Percentiles rank a stretch among this genome's conserved stretches.
Conservation (phyloP, 2,329 filamentous ascomycete species). For the Epichloe festucae region DNA sequence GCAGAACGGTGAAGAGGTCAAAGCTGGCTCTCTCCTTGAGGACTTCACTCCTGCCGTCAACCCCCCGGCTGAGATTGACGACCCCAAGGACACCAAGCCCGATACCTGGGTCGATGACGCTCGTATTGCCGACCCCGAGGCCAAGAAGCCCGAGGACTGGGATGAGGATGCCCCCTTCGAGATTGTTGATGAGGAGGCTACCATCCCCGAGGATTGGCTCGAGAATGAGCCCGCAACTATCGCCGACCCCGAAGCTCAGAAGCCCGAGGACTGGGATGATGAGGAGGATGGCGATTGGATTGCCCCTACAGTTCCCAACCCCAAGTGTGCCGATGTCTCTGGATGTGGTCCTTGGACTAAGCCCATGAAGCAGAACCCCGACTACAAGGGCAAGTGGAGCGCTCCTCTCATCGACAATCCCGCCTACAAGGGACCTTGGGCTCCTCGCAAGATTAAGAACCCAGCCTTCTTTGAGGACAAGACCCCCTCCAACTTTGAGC, state of each 20-base stretch:
- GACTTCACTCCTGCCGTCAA: conserved; percentile 92
- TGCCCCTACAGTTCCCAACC: conserved; percentile 79
- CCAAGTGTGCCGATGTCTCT: conserved; percentile 86
- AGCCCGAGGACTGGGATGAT: conserved; percentile 99
- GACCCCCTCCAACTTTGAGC: conserved; percentile 94
- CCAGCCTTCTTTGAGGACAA: conserved; percentile 96
- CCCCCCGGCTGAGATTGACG: conserved; percentile 87
- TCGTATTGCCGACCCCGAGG: conserved; percentile 82
- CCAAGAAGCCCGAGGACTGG: conserved; percentile 96
- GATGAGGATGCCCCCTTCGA: conserved; percentile 96
- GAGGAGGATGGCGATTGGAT: conserved; percentile 99
- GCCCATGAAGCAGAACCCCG: conserved; percentile 88
- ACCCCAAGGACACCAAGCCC: conserved; percentile 86
- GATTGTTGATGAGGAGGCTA: conserved; percentile 86
- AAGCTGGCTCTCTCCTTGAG: conserved; percentile 83
- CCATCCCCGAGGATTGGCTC: conserved; percentile 90
- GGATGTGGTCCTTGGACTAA: conserved; percentile 89
- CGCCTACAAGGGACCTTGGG: conserved; percentile 92
- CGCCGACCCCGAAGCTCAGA: conserved; percentile 86
- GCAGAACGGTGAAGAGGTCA: conserved; percentile 79
- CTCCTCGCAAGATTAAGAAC: conserved; percentile 92
- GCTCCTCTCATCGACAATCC: conserved; percentile 93
- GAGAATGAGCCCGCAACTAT: conserved; percentile 73
- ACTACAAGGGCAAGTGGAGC: conserved; percentile 98
- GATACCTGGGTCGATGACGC: conserved; percentile 91